Base-by-base conservation (phyloP, 192 early-diverging fungal genomes). In the Jimgerdemannia flammicorona region DNA sequence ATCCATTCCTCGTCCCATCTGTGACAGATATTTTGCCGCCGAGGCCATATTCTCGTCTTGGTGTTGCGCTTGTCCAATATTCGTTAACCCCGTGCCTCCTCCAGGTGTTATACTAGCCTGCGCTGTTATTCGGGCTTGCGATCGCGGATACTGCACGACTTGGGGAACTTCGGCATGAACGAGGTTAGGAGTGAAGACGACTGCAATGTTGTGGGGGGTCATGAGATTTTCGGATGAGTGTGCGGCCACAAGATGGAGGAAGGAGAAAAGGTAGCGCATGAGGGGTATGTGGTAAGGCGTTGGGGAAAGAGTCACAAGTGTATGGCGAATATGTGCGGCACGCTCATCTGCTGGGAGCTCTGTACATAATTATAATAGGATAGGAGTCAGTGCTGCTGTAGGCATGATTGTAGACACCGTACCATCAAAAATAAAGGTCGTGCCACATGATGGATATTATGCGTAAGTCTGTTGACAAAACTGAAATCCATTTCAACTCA, bases 101-200 rank as follows among this genome's bases (percentile, higher is more conserved):
- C 49, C 49, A 14, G 14, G 49, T 59, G 0, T 14, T 14, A 2
- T 59, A 2, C 49, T 14, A 14, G 49, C 49, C 49, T 59, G 49
- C 11, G 49, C 4, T 54, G 49, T n/a, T n/a, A n/a, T 7, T 54
- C 11, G 49, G 6, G 49, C 49, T 54, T 54, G 49, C 49, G 11
- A 7, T 11, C 49, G 49, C 14, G 49, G 49, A 59, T 59, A 85
- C 44, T 73, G 49, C 49, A 59, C 49, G 6, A 59, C 49, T 10
- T 6, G 49, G 14, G 49, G 49, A 59, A 59, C 20, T 29, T 73
- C 77, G 17, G 72, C 68, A 0, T 78, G 85, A 49, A 96, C 89
- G 75, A 98, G 85, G 74, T 96, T 98, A 4, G 96, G 95, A 4
- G 94, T 86, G 88, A 95, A 94, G 3, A 96, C 92, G 11, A 95